Conservation (phyloP, 306 rosid species). For the Albizia julibrissin region DNA sequence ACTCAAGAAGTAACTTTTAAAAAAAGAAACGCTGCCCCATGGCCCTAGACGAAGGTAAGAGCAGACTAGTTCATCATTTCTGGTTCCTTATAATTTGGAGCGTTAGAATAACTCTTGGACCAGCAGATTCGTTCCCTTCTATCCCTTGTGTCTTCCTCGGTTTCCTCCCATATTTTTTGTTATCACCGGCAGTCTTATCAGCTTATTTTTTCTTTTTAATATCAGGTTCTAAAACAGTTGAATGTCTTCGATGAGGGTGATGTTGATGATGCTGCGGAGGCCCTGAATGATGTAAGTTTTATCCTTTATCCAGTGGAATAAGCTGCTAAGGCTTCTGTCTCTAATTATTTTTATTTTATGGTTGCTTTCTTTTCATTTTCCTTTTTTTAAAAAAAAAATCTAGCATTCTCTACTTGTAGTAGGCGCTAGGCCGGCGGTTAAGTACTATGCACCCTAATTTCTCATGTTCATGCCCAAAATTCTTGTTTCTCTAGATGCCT, state of each 20-base stretch:
- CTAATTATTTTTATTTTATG: neutral
- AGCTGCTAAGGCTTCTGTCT: conserved; percentile 10
- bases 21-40: too few species aligned
- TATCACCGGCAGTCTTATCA: neutral
- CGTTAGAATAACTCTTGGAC: too few species aligned
- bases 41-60: too few species aligned
- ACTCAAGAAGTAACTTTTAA: neutral
- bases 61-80: too few species aligned
- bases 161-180: neutral
- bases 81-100: too few species aligned
- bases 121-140: neutral
- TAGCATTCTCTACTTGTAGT: conserved; percentile 2
- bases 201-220: conserved; percentile 6
- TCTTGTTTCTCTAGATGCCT: conserved; percentile 54
- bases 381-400: neutral
- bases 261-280: conserved; percentile 85
- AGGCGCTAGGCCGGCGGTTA: neutral
- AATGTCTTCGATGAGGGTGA: conserved; percentile 80
- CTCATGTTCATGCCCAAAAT: conserved; percentile 31
- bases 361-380: conserved; percentile 8
- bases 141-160: neutral
- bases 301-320: conserved; percentile 10
- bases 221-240: conserved; percentile 78
- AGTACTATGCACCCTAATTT: conserved; percentile 23
- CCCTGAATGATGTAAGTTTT: conserved; percentile 72